Conservation (phyloP, 2,329 filamentous ascomycete species). For the Colletotrichum sp. region DNA sequence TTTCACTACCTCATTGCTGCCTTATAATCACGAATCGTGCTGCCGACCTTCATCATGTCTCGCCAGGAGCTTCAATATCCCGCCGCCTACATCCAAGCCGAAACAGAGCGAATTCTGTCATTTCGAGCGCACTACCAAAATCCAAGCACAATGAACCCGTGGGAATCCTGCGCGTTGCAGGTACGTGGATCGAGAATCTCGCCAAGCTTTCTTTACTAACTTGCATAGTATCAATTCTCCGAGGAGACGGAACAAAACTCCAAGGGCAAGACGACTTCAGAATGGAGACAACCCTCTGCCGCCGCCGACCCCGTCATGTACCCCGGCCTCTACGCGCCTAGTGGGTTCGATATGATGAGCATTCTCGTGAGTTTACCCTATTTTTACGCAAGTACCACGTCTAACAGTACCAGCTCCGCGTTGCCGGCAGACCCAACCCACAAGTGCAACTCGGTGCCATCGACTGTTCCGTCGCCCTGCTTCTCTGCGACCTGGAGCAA, state of each 20-base stretch:
- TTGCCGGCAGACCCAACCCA: slow-evolving; percentile 74
- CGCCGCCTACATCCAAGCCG: background rate
- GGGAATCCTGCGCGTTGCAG: slow-evolving; percentile 38
- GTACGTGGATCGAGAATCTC: slow-evolving; percentile 25
- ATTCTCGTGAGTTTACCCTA: slow-evolving; percentile 50
- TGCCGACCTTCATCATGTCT: background rate
- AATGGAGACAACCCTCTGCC: slow-evolving; percentile 5
- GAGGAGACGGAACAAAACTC: slow-evolving; percentile 24
- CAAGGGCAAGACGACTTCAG: slow-evolving; percentile 6
- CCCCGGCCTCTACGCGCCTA: slow-evolving; percentile 60
- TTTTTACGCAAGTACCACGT: background rate
- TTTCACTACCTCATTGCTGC: background rate
- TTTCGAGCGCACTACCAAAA: slow-evolving; percentile 10
- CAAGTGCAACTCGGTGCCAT: slow-evolving; percentile 81
- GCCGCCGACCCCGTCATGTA: slow-evolving; percentile 56
- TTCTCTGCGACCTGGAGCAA: slow-evolving; percentile 78
- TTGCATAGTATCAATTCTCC: slow-evolving; percentile 27
- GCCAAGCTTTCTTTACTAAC: background rate
- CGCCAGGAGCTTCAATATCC: background rate
- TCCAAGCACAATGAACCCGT: slow-evolving; percentile 33
- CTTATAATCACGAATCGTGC: slow-evolving; percentile 4
- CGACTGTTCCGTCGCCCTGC: slow-evolving; percentile 82
- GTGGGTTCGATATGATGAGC: slow-evolving; percentile 59
- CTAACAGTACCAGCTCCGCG: slow-evolving; percentile 51
- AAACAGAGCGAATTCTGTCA: slow-evolving; percentile 7